Conservation (phyloP, 23 red algal species). For the Gracilaria domingensis region DNA sequence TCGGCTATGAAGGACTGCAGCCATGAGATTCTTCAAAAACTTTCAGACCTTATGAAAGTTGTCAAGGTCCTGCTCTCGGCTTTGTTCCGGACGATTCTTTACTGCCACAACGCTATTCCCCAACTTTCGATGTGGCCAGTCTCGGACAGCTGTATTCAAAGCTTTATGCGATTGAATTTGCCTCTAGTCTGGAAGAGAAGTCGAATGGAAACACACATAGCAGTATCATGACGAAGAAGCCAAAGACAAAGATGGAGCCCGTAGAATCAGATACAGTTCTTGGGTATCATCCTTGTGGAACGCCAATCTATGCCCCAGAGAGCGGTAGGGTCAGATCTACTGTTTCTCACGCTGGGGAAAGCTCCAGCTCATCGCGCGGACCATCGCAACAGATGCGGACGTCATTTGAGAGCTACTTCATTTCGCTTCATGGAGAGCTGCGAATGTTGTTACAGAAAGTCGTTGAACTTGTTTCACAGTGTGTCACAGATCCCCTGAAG, state of each 20-base stretch:
- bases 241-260: slow-evolving; percentile 71
- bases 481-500: slow-evolving; percentile 51
- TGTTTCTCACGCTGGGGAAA: slow-evolving; percentile 18
- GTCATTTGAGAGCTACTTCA: slow-evolving; percentile 75
- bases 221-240: slow-evolving; percentile 32
- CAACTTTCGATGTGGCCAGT: slow-evolving; percentile 66
- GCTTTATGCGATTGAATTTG: slow-evolving; percentile 82
- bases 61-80: slow-evolving; percentile 72
- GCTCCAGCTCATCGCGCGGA: slow-evolving; percentile 33
- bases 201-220: slow-evolving; percentile 34
- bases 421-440: slow-evolving; percentile 63
- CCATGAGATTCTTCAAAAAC: slow-evolving; percentile 58
- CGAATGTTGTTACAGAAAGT: slow-evolving; percentile 57
- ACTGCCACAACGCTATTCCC: slow-evolving; percentile 65
- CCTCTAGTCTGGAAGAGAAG: slow-evolving; percentile 41
- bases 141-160: slow-evolving; percentile 77
- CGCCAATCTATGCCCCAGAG: slow-evolving; percentile 49
- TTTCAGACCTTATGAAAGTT: slow-evolving; percentile 81
- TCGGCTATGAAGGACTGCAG: slow-evolving; percentile 54
- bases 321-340: slow-evolving; percentile 5
- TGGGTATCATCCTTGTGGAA: slow-evolving; percentile 62
- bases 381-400: slow-evolving; percentile 54
- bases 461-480: slow-evolving; percentile 69
- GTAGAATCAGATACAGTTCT: slow-evolving; percentile 35
- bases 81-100: slow-evolving; percentile 81